These are phyloP conservation scores for Fragaria iinumae DNA, from an alignment of 306 rosid genomes.

Conservation along the genomic window DNA sequence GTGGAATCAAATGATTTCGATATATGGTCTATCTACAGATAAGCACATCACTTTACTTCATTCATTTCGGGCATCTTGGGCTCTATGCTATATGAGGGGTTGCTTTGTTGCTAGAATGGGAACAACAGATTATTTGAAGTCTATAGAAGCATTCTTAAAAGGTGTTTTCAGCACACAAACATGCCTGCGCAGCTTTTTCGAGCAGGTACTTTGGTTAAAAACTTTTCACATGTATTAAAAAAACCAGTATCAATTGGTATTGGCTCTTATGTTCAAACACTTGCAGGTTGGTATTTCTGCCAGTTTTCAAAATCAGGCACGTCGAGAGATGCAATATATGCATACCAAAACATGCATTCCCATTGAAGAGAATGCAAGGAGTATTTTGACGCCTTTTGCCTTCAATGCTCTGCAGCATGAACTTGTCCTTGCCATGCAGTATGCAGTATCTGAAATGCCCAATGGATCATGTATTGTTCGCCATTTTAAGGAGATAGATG, in stretches of 20 bases:
- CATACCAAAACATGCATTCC: conserved; percentile 76
- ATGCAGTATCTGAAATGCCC: conserved; percentile 73
- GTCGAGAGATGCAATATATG: conserved; percentile 56
- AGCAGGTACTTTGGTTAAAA: conserved; percentile 55
- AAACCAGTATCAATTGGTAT: conserved; percentile 20
- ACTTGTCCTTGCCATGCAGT: conserved; percentile 69
- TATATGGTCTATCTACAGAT: conserved; percentile 69
- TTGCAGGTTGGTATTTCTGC: conserved; percentile 72
- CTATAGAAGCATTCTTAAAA: conserved; percentile 64
- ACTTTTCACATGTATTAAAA: background rate
- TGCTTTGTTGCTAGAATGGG: conserved; percentile 76
- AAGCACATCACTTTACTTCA: conserved; percentile 61
- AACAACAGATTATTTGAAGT: conserved; percentile 55
- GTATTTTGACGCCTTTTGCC: conserved; percentile 79
- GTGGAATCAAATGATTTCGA: conserved; percentile 78
- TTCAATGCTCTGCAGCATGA: conserved; percentile 82
- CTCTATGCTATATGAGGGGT: conserved; percentile 66
- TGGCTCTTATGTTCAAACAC: conserved; percentile 26
- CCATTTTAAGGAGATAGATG: conserved; percentile 78
- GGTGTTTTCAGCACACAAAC: conserved; percentile 58
- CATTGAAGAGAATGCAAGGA: conserved; percentile 79
- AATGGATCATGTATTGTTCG: conserved; percentile 67
- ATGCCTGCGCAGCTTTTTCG: conserved; percentile 83
- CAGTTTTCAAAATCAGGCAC: conserved; percentile 54
- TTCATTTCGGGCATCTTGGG: conserved; percentile 69